phyloP scores from a whole-genome alignment of 257 asterid genomes.

The Rehmannia glutinosa region DNA sequence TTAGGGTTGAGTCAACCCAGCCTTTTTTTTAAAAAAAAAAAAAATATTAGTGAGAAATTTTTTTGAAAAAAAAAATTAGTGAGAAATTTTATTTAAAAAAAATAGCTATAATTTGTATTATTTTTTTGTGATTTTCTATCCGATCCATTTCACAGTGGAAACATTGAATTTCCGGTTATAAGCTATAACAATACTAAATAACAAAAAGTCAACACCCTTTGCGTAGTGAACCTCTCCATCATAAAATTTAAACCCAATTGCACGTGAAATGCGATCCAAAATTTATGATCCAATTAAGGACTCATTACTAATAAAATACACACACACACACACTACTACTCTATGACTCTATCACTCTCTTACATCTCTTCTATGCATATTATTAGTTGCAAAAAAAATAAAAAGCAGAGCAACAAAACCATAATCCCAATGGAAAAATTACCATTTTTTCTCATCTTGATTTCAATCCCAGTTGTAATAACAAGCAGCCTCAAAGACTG shows the following conservation, averaged over 20 bases:
- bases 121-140: too few species aligned
- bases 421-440: constrained; percentile 5
- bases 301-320: neutral
- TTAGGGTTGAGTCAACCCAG: too few species aligned
- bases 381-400: neutral
- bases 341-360: neutral
- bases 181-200: too few species aligned
- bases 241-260: neutral
- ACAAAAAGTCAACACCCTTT: neutral
- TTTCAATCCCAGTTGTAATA: neutral
- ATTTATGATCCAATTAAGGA: neutral
- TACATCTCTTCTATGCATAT: neutral
- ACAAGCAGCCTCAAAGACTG: constrained; percentile 10
- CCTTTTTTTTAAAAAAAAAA: too few species aligned
- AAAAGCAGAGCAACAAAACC: neutral
- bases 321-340: neutral
- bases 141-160: too few species aligned
- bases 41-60: too few species aligned
- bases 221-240: neutral
- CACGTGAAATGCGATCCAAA: constrained; percentile 10
- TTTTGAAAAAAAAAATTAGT: too few species aligned
- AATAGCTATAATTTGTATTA: too few species aligned
- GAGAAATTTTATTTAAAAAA: too few species aligned
- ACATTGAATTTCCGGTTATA: too few species aligned
- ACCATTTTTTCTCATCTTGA: constrained; percentile 16